phyloP scores from a whole-genome alignment of 352 stramenopile genomes.

The Phytophthora lateralis region DNA sequence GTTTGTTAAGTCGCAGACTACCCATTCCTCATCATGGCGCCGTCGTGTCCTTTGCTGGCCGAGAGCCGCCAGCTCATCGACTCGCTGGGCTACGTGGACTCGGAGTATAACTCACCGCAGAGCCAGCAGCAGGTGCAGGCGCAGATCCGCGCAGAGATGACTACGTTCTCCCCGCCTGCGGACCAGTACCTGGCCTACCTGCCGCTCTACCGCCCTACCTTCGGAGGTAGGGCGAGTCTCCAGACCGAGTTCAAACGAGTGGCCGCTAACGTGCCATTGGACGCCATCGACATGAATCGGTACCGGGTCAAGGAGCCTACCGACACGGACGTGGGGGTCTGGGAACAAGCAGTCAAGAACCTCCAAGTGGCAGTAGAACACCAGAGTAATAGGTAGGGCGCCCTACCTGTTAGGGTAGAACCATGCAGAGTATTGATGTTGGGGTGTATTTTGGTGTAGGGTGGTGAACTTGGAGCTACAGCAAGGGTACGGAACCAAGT shows the following conservation, averaged over 20 bases:
- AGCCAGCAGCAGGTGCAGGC: constrained; percentile 65
- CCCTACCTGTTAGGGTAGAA: constrained; percentile 13
- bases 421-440: constrained; percentile 13
- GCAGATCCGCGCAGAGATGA: constrained; percentile 78
- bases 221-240: constrained; percentile 54
- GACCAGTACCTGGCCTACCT: constrained; percentile 70
- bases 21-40: constrained; percentile 26
- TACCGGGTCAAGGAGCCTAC: constrained; percentile 61
- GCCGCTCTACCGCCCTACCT: constrained; percentile 58
- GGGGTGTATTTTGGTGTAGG: constrained; percentile 13
- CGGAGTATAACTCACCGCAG: constrained; percentile 53
- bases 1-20: too few species aligned
- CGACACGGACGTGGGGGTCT: constrained; percentile 53
- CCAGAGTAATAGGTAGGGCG: constrained; percentile 57
- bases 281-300: constrained; percentile 74
- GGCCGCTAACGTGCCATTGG: constrained; percentile 63
- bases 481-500: constrained; percentile 72
- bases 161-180: constrained; percentile 51
- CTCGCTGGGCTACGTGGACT: constrained; percentile 78
- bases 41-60: constrained; percentile 60
- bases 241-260: constrained; percentile 80
- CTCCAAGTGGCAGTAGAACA: constrained; percentile 64
- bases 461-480: constrained; percentile 79
- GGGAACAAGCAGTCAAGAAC: constrained; percentile 56
- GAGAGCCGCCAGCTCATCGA: constrained; percentile 73